Conservation (phyloP, 345 rosid species). For the Gossypioides kirkii region DNA sequence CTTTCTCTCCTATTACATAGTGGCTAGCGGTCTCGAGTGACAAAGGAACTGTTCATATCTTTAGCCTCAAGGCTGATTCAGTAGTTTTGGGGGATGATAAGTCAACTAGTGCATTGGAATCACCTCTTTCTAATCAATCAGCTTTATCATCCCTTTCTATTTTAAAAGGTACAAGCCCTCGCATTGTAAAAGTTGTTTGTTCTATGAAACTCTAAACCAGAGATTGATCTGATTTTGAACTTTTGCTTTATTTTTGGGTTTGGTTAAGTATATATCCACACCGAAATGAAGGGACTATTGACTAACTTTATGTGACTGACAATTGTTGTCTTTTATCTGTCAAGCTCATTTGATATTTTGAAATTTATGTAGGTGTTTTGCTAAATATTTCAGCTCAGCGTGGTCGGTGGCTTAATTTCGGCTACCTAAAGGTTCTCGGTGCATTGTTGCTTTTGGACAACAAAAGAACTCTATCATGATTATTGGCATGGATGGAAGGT, state of each 20-base stretch:
- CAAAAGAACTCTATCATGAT: conserved; percentile 80
- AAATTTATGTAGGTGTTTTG: conserved; percentile 57
- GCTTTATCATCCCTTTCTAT: too few species aligned
- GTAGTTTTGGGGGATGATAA: too few species aligned
- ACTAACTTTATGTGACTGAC: background rate
- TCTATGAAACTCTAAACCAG: background rate
- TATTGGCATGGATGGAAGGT: conserved; percentile 98
- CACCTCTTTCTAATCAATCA: too few species aligned
- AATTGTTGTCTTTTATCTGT: background rate
- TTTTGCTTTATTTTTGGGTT: background rate
- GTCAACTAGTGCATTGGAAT: too few species aligned
- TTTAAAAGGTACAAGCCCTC: too few species aligned
- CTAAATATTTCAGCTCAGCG: conserved; percentile 93
- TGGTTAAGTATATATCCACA: background rate
- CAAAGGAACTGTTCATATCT: too few species aligned
- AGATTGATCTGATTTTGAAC: background rate
- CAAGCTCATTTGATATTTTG: background rate
- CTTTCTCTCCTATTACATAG: conserved; percentile 76
- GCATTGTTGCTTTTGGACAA: conserved; percentile 88
- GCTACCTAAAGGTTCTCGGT: conserved; percentile 77
- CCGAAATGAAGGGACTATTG: background rate
- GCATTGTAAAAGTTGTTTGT: too few species aligned
- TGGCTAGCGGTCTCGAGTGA: too few species aligned
- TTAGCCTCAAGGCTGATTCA: too few species aligned
- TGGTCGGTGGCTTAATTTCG: conserved; percentile 97